phyloP scores from a whole-genome alignment of 1,139 yeast genomes.

The Pichia sp. region DNA sequence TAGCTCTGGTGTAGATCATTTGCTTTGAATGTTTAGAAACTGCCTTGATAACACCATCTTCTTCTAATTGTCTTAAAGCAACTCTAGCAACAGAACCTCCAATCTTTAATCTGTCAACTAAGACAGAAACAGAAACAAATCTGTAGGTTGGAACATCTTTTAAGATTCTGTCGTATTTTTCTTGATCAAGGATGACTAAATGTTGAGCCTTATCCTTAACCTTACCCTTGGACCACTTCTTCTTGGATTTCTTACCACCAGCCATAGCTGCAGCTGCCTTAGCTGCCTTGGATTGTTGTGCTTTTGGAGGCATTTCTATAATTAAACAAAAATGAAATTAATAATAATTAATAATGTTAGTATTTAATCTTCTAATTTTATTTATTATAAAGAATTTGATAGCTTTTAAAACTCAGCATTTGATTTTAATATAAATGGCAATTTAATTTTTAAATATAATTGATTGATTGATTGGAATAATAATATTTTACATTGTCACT shows the following conservation, averaged over 20 bases:
- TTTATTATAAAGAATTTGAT: too few species aligned
- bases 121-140: constrained; percentile 94
- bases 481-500: too few species aligned
- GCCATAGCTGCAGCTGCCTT: constrained; percentile 99
- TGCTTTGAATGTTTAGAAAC: constrained; percentile 95
- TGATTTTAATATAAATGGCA: too few species aligned
- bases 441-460: too few species aligned
- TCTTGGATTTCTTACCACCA: constrained; percentile 99
- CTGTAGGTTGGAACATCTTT: constrained; percentile 99
- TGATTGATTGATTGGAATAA: too few species aligned
- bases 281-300: constrained; percentile 99
- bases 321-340: not conserved
- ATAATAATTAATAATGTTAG: constrained; percentile 26
- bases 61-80: constrained; percentile 94
- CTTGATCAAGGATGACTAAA: constrained; percentile 95
- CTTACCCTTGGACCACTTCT: constrained; percentile 99
- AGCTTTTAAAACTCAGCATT: too few species aligned
- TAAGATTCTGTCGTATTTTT: constrained; percentile 97
- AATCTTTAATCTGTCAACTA: constrained; percentile 98
- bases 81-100: constrained; percentile 99
- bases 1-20: constrained; percentile 88
- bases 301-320: constrained; percentile 88
- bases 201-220: constrained; percentile 99
- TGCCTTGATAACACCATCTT: constrained; percentile 91
- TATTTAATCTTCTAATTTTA: not conserved